Percentiles rank a stretch among this genome's conserved stretches.
Evolutionary conservation across 257 asterid species (phyloP).

Genomic region (Przewalskia tangutica): DNA sequence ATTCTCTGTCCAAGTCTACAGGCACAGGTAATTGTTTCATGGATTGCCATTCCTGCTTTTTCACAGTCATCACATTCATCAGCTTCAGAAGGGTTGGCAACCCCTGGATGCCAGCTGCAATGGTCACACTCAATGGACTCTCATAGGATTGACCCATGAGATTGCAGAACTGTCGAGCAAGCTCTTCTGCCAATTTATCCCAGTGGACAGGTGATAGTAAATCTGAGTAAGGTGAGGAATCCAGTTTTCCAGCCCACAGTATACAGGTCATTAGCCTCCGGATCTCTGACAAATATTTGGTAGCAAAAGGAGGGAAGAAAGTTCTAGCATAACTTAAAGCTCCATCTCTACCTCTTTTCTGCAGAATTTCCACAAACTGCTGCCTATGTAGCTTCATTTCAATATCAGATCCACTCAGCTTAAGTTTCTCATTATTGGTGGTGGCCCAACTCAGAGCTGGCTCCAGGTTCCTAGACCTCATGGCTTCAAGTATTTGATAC

Average conservation of each 20-base stretch:
- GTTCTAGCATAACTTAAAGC: conserved; percentile 63
- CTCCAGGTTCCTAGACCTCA: conserved; percentile 53
- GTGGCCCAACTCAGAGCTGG: conserved; percentile 84
- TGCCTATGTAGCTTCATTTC: conserved; percentile 76
- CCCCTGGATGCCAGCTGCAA: conserved; percentile 85
- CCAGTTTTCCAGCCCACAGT: conserved; percentile 70
- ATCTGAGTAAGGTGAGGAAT: conserved; percentile 70
- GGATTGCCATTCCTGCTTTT: conserved; percentile 80
- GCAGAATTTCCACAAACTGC: conserved; percentile 71
- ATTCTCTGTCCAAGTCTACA: conserved; percentile 67
- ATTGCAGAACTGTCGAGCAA: conserved; percentile 64
- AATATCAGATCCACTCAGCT: conserved; percentile 49
- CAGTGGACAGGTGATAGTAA: conserved; percentile 51
- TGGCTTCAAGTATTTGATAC: conserved; percentile 69
- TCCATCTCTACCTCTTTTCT: conserved; percentile 58
- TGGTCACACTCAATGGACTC: conserved; percentile 66
- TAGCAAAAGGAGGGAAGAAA: conserved; percentile 49
- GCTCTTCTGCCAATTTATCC: conserved; percentile 67
- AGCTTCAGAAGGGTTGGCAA: conserved; percentile 73
- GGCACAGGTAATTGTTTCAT: conserved; percentile 90
- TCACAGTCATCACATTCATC: conserved; percentile 70
- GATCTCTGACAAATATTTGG: conserved; percentile 56
- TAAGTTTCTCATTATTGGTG: conserved; percentile 45
- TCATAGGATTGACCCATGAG: conserved; percentile 61
- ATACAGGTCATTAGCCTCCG: conserved; percentile 80